Conservation (phyloP, 352 stramenopile genomes). For the Peronospora farinosa region DNA sequence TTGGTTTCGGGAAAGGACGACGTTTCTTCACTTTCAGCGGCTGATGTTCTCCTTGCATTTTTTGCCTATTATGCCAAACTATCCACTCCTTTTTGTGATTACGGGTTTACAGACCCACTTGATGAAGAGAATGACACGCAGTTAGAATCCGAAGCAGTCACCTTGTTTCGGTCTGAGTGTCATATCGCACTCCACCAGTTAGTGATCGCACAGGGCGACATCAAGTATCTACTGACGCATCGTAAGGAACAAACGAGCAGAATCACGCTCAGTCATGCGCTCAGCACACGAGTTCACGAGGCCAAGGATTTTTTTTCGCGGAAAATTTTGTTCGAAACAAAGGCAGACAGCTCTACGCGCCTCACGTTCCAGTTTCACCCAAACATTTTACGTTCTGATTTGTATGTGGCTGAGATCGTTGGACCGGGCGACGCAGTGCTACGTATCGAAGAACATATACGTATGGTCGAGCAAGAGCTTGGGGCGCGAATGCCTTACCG, state of each 20-base stretch:
- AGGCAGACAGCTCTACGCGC: slow-evolving; percentile 30
- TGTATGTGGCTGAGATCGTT: slow-evolving; percentile 65
- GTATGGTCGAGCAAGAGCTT: slow-evolving; percentile 59
- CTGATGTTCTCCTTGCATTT: slow-evolving; percentile 54
- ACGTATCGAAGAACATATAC: slow-evolving; percentile 57
- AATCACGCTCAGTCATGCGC: slow-evolving; percentile 65
- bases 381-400: slow-evolving; percentile 56
- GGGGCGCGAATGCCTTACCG: slow-evolving; percentile 38
- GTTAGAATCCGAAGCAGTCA: slow-evolving; percentile 35
- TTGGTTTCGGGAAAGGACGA: slow-evolving; percentile 32
- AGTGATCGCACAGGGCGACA: slow-evolving; percentile 51
- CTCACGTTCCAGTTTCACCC: slow-evolving; percentile 42
- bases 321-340: slow-evolving; percentile 55
- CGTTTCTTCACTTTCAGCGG: slow-evolving; percentile 31
- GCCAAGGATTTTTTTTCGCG: slow-evolving; percentile 57
- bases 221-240: slow-evolving; percentile 48
- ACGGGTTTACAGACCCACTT: slow-evolving; percentile 53
- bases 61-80: slow-evolving; percentile 51
- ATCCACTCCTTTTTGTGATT: slow-evolving; percentile 36
- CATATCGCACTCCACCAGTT: slow-evolving; percentile 61
- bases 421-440: slow-evolving; percentile 57
- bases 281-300: slow-evolving; percentile 54
- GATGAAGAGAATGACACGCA: slow-evolving; percentile 60
- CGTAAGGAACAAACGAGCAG: slow-evolving; percentile 46
- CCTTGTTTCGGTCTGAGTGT: slow-evolving; percentile 54